Evolutionary conservation across 345 rosid genomes (phyloP), one percentile per base, ranked within the genome.

Genomic region (Aquilaria yunnanensis): DNA sequence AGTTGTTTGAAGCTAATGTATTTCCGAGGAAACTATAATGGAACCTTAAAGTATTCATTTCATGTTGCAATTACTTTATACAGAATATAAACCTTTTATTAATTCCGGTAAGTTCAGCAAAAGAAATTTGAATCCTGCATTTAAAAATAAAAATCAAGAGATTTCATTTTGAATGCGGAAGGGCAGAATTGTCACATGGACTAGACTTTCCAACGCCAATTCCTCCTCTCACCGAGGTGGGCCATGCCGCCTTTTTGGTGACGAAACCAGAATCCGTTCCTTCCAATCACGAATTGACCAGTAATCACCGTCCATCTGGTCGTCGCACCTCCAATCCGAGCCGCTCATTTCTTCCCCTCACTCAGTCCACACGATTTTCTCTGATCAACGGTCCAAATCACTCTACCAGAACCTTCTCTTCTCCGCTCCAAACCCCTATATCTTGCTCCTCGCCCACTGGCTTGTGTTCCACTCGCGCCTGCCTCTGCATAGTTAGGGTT

Each of bases 381-480:
- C 37, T 11, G 76, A 80, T 78, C 14, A 43, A 81, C 88, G 88
- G 82, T 60, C 29, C 11, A 31, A 43, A 51, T 5, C n/a, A 57
- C 62, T 56, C 29, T 74, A 71, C 90, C 67, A 75, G 88, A 87
- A 82, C 75, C 33, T 84, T 82, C 84, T 67, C 23, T 57, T 55
- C 65, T 67, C 62, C 66, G 7, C 12, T 5, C 52, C 8, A 8
- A 7, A 14, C 49, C 67, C 54, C 61, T 78, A 61, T 74, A 70
- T 63, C 63, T 57, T n/a, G 60, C 37, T 41, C 54, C 52, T 14
- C 64, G 31, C 11, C 48, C 0, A 0, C 16, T 67, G 23, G 78
- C 78, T 82, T 73, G 93, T 84, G 89, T 62, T 62, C 62, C 3
- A 12, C 87, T 72, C 80, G 88, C 77, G 90, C 63, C 68, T 52